Conservation (phyloP, 2,329 filamentous ascomycete species). For the Xylariaceae sp. region DNA sequence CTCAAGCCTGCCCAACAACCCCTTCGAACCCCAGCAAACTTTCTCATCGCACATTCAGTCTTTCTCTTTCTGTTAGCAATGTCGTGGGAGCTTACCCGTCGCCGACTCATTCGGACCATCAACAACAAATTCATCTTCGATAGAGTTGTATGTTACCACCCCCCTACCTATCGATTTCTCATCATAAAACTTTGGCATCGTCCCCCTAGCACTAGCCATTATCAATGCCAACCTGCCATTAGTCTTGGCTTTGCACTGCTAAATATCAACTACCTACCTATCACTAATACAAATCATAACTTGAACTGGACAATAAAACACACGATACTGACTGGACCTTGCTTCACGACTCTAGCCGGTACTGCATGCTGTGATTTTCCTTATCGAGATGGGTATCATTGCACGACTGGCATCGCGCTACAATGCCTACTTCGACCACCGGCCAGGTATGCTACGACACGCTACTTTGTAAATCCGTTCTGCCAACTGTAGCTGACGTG, state of each 20-base stretch:
- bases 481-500: conserved; percentile 8
- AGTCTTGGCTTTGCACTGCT: background rate
- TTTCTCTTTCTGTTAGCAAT: conserved; percentile 33
- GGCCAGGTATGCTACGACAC: conserved; percentile 58
- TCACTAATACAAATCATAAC: background rate
- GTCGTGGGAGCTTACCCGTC: conserved; percentile 53
- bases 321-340: conserved; percentile 5
- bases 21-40: conserved; percentile 5
- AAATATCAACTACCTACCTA: background rate
- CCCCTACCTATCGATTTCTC: conserved; percentile 2
- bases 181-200: conserved; percentile 1
- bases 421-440: conserved; percentile 88
- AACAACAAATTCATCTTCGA: conserved; percentile 71
- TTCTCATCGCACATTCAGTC: background rate
- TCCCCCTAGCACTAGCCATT: too few species aligned
- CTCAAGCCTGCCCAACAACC: conserved; percentile 8
- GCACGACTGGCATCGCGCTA: conserved; percentile 79
- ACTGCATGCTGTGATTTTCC: conserved; percentile 75
- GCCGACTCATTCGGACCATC: conserved; percentile 58
- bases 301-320: background rate
- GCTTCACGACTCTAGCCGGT: conserved; percentile 59
- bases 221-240: too few species aligned
- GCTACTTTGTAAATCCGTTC: too few species aligned
- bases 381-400: conserved; percentile 83
- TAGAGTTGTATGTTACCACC: conserved; percentile 55